These are phyloP conservation scores for Cercospora sojina DNA, from an alignment of 2,329 filamentous ascomycete species.

Conservation along the genomic window DNA sequence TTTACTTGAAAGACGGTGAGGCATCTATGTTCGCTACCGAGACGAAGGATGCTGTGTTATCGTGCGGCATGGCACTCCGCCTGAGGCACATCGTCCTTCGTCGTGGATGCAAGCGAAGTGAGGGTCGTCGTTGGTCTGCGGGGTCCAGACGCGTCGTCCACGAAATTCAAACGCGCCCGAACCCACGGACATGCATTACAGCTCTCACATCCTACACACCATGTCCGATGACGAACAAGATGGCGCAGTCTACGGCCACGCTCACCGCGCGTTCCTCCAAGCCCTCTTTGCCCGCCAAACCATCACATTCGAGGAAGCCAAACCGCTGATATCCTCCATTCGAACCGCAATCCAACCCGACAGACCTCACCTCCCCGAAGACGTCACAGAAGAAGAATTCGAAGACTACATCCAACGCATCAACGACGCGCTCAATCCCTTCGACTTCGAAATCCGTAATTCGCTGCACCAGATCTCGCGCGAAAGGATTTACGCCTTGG, in stretches of 20 bases:
- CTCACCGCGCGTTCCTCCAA: slow-evolving; percentile 86
- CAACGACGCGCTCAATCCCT: slow-evolving; percentile 69
- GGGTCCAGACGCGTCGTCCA: background rate
- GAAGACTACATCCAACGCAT: slow-evolving; percentile 66
- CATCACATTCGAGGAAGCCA: slow-evolving; percentile 72
- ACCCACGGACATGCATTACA: background rate
- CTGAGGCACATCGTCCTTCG: background rate
- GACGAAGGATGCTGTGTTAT: slow-evolving; percentile 4
- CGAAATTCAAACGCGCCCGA: background rate
- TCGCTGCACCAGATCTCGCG: slow-evolving; percentile 63
- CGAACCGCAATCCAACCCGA: slow-evolving; percentile 57
- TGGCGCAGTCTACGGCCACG: slow-evolving; percentile 54
- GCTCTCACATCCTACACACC: background rate
- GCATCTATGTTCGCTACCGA: background rate
- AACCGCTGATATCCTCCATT: slow-evolving; percentile 73
- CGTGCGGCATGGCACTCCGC: slow-evolving; percentile 2
- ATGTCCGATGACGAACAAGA: slow-evolving; percentile 23
- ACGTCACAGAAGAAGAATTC: slow-evolving; percentile 69
- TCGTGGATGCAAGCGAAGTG: background rate
- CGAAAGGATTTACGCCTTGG: slow-evolving; percentile 71
- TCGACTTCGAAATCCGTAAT: slow-evolving; percentile 85
- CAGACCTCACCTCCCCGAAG: slow-evolving; percentile 54
- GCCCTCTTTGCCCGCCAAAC: slow-evolving; percentile 76
- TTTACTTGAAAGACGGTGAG: background rate
- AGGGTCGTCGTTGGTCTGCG: background rate